Base-by-base conservation (phyloP, 306 rosid species). In the Vigna hirtella region DNA sequence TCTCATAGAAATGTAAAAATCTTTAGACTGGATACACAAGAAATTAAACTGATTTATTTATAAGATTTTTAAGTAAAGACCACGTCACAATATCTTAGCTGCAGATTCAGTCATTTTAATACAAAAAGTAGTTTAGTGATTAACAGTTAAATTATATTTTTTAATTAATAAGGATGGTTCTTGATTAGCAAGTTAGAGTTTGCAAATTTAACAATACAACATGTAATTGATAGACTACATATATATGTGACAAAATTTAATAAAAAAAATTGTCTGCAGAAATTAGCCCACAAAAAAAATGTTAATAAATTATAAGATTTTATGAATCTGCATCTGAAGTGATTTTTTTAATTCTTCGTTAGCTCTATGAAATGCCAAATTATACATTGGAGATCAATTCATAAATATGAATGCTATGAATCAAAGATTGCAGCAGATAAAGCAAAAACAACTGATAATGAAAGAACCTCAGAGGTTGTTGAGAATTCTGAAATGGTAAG, bases 361-460 rank as follows among this genome's bases (percentile, higher is more conserved):
- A 85, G 88, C 72, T 85, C 88, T 14, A 30, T 0, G 59, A 8
- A 12, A 24, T 85, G 88, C 40, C 88, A 85, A 73, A 36, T 81
- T 61, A 10, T 2, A 0, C 85, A 84, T 49, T 81, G 88, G 88
- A 81, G 74, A 34, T 58, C 66, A 11, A 57, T 55, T 52, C 88
- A 85, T 68, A 58, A 49, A 59, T 18, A 77, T 62, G 88, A 85
- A 63, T 85, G 88, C 64, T 26, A 5, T 12, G 74, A 67, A 52
- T 50, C 62, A 59, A 61, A 66, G 47, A 32, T 1, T 26, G 45
- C 17, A 28, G 69, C 16, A 42, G 70, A 36, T 36, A 6, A 74
- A 36, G 74, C 34, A 70, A 47, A 15, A 28, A 58, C 50, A 62
- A 28, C 15, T 75, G 52, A 62, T 53, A 51, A 14, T 70, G 40